phyloP scores from a whole-genome alignment of 2,329 filamentous ascomycete species.

The Xylaria sp. region DNA sequence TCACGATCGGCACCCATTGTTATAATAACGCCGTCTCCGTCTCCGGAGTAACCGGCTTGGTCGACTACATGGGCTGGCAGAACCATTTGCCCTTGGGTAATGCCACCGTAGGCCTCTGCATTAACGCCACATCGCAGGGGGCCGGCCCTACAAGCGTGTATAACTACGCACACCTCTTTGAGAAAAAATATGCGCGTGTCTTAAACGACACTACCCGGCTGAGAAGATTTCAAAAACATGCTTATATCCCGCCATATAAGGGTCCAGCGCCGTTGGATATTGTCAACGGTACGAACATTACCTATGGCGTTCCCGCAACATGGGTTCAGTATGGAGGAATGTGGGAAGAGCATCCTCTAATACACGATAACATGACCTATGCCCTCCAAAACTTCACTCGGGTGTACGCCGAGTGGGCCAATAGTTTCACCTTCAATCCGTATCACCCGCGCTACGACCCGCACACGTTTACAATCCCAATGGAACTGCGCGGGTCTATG shows the following conservation, averaged over 20 bases:
- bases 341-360: slow-evolving; percentile 56
- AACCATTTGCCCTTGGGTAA: slow-evolving; percentile 27
- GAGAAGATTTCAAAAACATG: slow-evolving; percentile 19
- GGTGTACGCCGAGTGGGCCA: slow-evolving; percentile 55
- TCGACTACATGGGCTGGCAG: slow-evolving; percentile 47
- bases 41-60: slow-evolving; percentile 46
- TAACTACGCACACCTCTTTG: slow-evolving; percentile 28
- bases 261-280: slow-evolving; percentile 25
- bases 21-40: slow-evolving; percentile 45
- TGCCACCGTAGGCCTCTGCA: slow-evolving; percentile 46
- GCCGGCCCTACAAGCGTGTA: slow-evolving; percentile 30
- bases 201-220: slow-evolving; percentile 22
- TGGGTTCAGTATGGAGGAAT: slow-evolving; percentile 55
- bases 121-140: slow-evolving; percentile 48
- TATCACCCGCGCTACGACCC: slow-evolving; percentile 56
- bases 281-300: slow-evolving; percentile 21
- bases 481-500: slow-evolving; percentile 57
- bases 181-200: slow-evolving; percentile 17
- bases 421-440: slow-evolving; percentile 55
- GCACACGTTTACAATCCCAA: slow-evolving; percentile 56
- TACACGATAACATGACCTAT: slow-evolving; percentile 53
- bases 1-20: slow-evolving; percentile 45
- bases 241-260: slow-evolving; percentile 10
- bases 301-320: slow-evolving; percentile 19
- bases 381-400: slow-evolving; percentile 54